Evolutionary conservation across 163 green algal species (phyloP).

Genomic region (Chlamydomonas reinhardtii): DNA sequence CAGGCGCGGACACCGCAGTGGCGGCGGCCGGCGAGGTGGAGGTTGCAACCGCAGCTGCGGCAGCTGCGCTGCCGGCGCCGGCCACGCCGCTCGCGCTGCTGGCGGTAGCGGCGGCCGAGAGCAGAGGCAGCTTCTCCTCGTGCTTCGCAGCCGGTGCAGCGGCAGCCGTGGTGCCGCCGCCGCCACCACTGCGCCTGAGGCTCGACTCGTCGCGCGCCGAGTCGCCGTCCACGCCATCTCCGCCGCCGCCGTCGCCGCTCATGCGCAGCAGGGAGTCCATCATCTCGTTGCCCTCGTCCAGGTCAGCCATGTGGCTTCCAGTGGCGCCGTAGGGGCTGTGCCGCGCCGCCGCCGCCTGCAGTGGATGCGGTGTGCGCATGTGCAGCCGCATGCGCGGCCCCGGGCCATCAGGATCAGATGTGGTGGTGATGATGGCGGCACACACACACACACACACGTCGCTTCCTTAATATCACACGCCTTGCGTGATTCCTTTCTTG

Average conservation of each 20-base stretch:
- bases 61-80: not conserved
- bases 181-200: not conserved
- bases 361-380: too few relatives aligned
- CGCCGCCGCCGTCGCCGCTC: constrained; percentile 1
- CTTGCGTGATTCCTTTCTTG: too few relatives aligned
- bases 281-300: constrained; percentile 30
- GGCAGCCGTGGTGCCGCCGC: too few relatives aligned
- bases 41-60: not conserved
- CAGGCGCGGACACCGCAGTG: not conserved
- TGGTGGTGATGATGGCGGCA: too few relatives aligned
- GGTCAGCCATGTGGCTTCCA: not conserved
- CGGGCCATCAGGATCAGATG: too few relatives aligned
- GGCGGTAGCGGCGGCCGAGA: not conserved
- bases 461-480: too few relatives aligned
- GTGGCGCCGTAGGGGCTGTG: too few relatives aligned
- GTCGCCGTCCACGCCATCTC: not conserved
- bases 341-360: too few relatives aligned
- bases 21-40: not conserved
- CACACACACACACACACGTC: too few relatives aligned
- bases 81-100: too few relatives aligned
- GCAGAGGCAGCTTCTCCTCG: not conserved
- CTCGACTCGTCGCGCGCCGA: not conserved
- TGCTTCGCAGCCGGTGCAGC: not conserved
- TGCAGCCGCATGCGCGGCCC: too few relatives aligned
- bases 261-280: constrained; percentile 13